These are phyloP conservation scores for Eucalyptus curtisii DNA, from an alignment of 345 rosid species.

Conservation along the genomic window DNA sequence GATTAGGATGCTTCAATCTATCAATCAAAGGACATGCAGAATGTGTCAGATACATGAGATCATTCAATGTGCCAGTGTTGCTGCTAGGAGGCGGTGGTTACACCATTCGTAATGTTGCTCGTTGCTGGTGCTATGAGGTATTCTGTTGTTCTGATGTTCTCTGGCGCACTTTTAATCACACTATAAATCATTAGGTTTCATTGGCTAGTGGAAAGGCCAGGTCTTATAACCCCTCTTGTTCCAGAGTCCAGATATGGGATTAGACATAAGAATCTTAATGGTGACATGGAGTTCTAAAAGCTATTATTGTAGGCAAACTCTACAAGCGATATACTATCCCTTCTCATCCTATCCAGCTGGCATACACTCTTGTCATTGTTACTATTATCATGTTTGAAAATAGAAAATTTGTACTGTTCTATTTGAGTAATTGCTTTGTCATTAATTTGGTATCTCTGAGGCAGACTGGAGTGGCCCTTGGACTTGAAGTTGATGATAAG, in stretches of 20 bases:
- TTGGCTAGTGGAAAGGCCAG: neutral
- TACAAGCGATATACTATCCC: neutral
- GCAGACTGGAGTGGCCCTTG: slow-evolving; percentile 64
- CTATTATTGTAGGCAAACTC: neutral
- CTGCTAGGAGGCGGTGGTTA: slow-evolving; percentile 60
- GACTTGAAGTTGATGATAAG: slow-evolving; percentile 54
- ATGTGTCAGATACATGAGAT: slow-evolving; percentile 56
- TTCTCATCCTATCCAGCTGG: neutral
- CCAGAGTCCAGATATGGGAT: neutral
- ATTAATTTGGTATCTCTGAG: neutral
- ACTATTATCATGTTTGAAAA: neutral
- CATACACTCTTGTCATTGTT: neutral
- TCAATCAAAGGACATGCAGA: slow-evolving; percentile 65
- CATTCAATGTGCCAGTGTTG: slow-evolving; percentile 53
- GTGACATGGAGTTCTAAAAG: neutral
- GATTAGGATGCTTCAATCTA: slow-evolving; percentile 58
- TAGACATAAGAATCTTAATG: neutral
- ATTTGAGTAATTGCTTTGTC: neutral
- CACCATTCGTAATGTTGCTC: slow-evolving; percentile 52
- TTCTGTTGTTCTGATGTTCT: neutral
- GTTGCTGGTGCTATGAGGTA: slow-evolving; percentile 73
- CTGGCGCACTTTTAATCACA: neutral
- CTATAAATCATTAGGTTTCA: neutral
- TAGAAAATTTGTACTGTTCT: neutral
- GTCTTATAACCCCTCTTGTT: neutral